Base-by-base conservation (phyloP, 1,284 basidiomycete species). In the Naganishia albida region DNA sequence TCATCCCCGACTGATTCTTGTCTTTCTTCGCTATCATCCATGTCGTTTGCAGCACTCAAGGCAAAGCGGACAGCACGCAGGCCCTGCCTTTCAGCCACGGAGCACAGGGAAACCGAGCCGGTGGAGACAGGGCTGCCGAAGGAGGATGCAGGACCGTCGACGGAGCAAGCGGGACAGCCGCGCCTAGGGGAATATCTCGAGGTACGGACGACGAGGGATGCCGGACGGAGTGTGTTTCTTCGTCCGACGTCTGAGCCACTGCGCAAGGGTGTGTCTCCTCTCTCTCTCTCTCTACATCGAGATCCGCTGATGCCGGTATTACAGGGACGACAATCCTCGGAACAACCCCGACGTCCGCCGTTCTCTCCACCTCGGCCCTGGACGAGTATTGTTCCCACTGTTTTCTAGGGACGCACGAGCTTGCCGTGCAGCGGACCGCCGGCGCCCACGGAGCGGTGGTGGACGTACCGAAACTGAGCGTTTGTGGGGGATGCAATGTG, bases 401-500 rank as follows among this genome's bases (percentile, higher is more conserved):
- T 71, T 84, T 84, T 50, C 68, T 79, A 0, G 70, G 75, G 2
- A 55, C 68, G 0, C 65, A 68, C 23, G 79, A 81, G 49, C 66
- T 72, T 15, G 63, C 68, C 16, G 51, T 53, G n/a, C 18, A 20
- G 30, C 20, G 23, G 4, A 56, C 69, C 50, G 52, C 64, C 42
- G 25, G 55, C 57, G 56, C 46, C 28, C 55, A 55, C 67, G 13
- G 48, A 23, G 15, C 64, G 68, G 13, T 43, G 8, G 15, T 40
- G 20, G 25, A 51, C 15, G 38, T 25, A 12, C 18, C 16, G 20
- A 38, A 20, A 10, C 60, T 78, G 66, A 86, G 84, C 72, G 81
- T 88, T 54, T 94, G 92, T 76, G 85, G 87, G 0, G 81, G 81
- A 20, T 95, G 92, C 73, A 84, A 83, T 53, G 78, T 80, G 0